These are phyloP conservation scores for Ascochyta viciae-villosae DNA, from an alignment of 2,329 filamentous ascomycete genomes.

Conservation along the genomic window DNA sequence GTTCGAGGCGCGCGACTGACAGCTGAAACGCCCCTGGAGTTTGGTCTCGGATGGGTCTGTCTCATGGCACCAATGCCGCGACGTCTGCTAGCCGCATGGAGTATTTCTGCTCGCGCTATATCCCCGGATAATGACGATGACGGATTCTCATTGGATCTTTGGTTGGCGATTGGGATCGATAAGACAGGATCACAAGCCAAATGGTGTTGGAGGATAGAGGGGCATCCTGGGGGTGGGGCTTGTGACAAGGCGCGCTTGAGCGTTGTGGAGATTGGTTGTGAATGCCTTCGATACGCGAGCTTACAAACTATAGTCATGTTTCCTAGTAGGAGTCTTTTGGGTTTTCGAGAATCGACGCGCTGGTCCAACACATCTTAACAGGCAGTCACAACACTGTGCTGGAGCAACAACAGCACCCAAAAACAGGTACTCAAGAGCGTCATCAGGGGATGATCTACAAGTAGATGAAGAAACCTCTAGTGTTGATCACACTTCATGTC, in stretches of 20 bases:
- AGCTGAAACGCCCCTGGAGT: constrained; percentile 15
- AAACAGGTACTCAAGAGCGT: too few relatives aligned
- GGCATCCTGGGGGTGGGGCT: constrained; percentile 1
- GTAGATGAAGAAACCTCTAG: too few relatives aligned
- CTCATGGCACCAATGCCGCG: constrained; percentile 13
- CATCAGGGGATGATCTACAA: too few relatives aligned
- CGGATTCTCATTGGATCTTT: constrained; percentile 7
- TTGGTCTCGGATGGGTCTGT: constrained; percentile 9
- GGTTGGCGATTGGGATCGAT: neutral
- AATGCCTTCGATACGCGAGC: constrained; percentile 3
- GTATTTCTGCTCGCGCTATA: constrained; percentile 7
- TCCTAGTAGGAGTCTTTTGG: neutral
- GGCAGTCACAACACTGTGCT: too few relatives aligned
- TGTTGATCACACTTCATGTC: too few relatives aligned
- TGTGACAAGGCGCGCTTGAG: constrained; percentile 9
- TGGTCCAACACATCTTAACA: neutral
- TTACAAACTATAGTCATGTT: neutral
- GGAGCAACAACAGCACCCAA: too few relatives aligned
- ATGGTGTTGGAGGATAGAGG: constrained; percentile 3
- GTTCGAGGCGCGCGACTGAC: constrained; percentile 20
- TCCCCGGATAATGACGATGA: neutral
- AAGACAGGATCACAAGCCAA: constrained; percentile 13
- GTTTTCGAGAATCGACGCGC: neutral
- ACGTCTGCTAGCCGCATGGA: constrained; percentile 9
- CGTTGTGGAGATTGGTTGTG: constrained; percentile 13